Base-by-base conservation (phyloP, 1,139 yeast species). In the Zygoascus sp. region DNA sequence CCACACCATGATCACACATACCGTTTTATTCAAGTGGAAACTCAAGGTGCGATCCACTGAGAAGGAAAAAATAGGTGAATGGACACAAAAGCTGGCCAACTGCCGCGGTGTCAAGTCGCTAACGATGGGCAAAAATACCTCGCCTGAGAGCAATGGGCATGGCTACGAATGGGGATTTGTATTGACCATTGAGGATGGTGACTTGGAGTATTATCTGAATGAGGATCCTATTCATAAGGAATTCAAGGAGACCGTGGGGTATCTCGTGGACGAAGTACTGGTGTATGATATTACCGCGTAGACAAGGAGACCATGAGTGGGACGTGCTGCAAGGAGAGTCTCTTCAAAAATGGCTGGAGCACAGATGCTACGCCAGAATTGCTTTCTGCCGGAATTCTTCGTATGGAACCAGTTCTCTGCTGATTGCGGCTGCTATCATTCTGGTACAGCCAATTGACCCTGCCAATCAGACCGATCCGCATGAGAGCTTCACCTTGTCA, bases 1-100 rank as follows among this genome's bases (percentile, higher is more conserved):
- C n/a, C 28, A 25, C 28, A n/a, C n/a, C 6, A 43, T 43, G 46
- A 43, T 43, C 17, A 27, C 35, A 20, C 46, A 43, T 32, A 37
- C 37, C 6, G 46, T 43, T 10, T 36, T 30, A 16, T 37, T 43
- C 42, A 43, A 43, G 20, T 43, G 43, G 43, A 40, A 40, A 40
- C 28, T 32, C 11, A 32, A 40, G 10, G 43, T 32, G 8, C 16
- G 19, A n/a, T 27, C 25, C 1, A 13, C 27, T 2, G 43, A 40
- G 21, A 40, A 40, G 19, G 43, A 28, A n/a, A 40, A 40, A 21
- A 37, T 32, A 9, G 11, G 16, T 11, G 37, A 30, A 30, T 40
- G 43, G 43, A 13, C 43, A 2, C 20, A 13, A 8, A 3, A 11
- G 11, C 36, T 40, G 20, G 17, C 15, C 6, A 11, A 32, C 9